Percentiles rank a stretch among this genome's conserved stretches.
Evolutionary conservation across 148 eudicot species (phyloP).

Genomic region (Hydrangea macrophylla): DNA sequence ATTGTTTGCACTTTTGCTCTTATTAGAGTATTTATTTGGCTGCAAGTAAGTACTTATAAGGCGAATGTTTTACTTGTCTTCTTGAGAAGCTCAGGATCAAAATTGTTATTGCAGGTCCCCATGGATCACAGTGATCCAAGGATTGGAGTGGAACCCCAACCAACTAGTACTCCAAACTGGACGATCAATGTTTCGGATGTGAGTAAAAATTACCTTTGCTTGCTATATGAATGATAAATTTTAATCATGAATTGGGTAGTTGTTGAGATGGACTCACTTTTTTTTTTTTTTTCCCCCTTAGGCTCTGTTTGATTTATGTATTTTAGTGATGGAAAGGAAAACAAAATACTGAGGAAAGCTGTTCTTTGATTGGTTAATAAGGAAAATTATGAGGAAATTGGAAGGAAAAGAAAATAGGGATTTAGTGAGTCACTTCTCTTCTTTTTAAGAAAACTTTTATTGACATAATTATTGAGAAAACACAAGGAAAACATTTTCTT

Average conservation of each 20-base stretch:
- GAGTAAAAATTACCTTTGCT: slow-evolving; percentile 1
- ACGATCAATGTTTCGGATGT: slow-evolving; percentile 40
- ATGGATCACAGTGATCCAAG: slow-evolving; percentile 9
- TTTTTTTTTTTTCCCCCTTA: neutral
- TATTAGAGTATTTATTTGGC: neutral
- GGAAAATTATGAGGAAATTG: too few relatives aligned
- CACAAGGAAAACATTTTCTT: too few relatives aligned
- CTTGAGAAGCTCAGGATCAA: neutral
- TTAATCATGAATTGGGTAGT: neutral
- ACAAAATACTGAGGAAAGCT: too few relatives aligned
- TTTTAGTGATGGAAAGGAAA: neutral
- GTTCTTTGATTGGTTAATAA: too few relatives aligned
- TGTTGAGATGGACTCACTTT: neutral
- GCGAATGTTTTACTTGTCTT: neutral
- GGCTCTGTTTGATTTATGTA: neutral
- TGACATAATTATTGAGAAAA: too few relatives aligned
- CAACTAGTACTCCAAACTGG: slow-evolving; percentile 27
- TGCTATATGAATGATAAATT: neutral
- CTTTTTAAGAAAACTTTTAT: too few relatives aligned
- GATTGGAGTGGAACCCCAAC: slow-evolving; percentile 15
- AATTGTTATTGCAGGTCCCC: slow-evolving; percentile 20
- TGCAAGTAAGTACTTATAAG: neutral
- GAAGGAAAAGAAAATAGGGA: too few relatives aligned
- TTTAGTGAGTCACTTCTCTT: too few relatives aligned
- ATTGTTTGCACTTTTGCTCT: neutral